phyloP scores from a whole-genome alignment of 2,329 filamentous ascomycete species.

The Calonectria pauciramosa region DNA sequence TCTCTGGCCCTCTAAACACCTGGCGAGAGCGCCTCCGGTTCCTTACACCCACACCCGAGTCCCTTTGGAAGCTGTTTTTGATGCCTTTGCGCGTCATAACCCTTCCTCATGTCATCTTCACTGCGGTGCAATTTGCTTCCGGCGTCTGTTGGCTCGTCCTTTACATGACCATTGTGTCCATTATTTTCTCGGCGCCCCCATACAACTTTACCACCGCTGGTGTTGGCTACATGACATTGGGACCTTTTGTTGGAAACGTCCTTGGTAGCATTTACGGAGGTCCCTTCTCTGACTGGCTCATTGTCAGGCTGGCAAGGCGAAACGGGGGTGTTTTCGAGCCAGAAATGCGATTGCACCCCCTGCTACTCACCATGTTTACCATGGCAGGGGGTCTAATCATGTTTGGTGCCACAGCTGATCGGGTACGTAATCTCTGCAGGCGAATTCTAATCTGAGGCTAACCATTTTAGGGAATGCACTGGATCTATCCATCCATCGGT shows the following conservation, averaged over 20 bases:
- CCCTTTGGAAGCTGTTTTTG: conserved; percentile 32
- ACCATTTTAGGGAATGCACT: conserved; percentile 55
- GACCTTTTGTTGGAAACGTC: conserved; percentile 54
- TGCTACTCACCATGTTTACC: conserved; percentile 46
- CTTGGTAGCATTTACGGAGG: conserved; percentile 57
- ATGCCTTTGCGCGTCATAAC: conserved; percentile 38
- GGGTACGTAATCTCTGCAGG: conserved; percentile 40
- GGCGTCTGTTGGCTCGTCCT: conserved; percentile 42
- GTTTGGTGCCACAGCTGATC: conserved; percentile 54
- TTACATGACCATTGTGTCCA: conserved; percentile 47
- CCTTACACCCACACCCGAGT: conserved; percentile 35
- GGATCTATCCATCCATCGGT: conserved; percentile 55
- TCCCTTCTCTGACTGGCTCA: conserved; percentile 53
- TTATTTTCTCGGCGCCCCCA: conserved; percentile 52
- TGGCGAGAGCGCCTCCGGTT: conserved; percentile 38
- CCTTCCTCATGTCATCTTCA: conserved; percentile 57
- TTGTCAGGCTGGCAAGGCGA: conserved; percentile 52
- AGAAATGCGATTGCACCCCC: conserved; percentile 57
- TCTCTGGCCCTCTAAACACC: conserved; percentile 32
- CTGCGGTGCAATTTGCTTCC: conserved; percentile 54
- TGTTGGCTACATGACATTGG: conserved; percentile 47
- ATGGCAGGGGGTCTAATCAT: conserved; percentile 55
- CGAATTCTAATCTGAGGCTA: not conserved
- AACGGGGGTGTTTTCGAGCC: conserved; percentile 59
- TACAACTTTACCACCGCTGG: conserved; percentile 46